Conservation (phyloP, 192 early-diverging fungal species). For the Coemansia sp. region DNA sequence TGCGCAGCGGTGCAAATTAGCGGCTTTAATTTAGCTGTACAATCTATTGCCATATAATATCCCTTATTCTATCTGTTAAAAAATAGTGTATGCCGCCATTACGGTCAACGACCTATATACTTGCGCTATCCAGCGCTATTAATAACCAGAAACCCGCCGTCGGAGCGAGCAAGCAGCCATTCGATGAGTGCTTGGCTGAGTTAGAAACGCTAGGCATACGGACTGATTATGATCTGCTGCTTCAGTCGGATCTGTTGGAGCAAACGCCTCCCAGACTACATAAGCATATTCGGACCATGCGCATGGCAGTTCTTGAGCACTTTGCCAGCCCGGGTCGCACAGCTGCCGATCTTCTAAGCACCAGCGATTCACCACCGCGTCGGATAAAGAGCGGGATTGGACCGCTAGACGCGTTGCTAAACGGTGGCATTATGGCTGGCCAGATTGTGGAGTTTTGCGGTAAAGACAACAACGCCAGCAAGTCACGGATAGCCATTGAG, state of each 20-base stretch:
- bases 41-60: neutral
- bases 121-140: neutral
- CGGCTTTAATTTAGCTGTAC: too few species aligned
- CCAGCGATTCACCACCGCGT: neutral
- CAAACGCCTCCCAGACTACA: constrained; percentile 28
- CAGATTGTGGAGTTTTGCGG: constrained; percentile 38
- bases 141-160: neutral
- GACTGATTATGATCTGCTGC: constrained; percentile 41
- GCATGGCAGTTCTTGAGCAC: constrained; percentile 39
- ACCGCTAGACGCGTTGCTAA: constrained; percentile 27
- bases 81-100: constrained; percentile 27
- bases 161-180: neutral
- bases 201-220: constrained; percentile 32
- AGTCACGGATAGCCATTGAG: constrained; percentile 27
- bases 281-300: constrained; percentile 23
- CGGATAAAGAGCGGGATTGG: constrained; percentile 27
- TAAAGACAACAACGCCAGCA: constrained; percentile 10
- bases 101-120: constrained; percentile 30
- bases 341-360: constrained; percentile 18
- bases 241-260: constrained; percentile 36
- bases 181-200: constrained; percentile 25
- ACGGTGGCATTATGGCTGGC: constrained; percentile 22
- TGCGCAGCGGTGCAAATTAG: neutral
- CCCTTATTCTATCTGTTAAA: neutral
- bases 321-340: constrained; percentile 29